These are phyloP conservation scores for Hevea brasiliensis DNA, from an alignment of 345 rosid genomes.

Conservation along the genomic window DNA sequence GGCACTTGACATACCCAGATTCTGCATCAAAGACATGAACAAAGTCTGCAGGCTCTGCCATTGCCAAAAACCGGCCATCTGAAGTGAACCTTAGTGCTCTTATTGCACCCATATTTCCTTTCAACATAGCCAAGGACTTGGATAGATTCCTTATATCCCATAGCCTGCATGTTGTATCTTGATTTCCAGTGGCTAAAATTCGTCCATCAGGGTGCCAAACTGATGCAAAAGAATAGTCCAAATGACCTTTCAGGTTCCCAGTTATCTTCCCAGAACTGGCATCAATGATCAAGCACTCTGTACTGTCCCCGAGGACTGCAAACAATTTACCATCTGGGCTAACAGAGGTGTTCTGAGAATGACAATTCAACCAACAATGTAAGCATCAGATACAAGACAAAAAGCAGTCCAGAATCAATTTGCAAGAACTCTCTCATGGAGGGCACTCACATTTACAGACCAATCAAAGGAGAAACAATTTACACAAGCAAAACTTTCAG, in stretches of 20 bases:
- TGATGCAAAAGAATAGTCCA: conserved; percentile 91
- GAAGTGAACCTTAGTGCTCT: conserved; percentile 74
- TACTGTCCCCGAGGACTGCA: conserved; percentile 81
- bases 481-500: conserved; percentile 55
- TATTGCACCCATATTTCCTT: conserved; percentile 94
- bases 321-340: conserved; percentile 83
- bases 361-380: background rate
- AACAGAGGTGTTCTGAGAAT: conserved; percentile 59
- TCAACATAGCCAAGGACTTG: conserved; percentile 58
- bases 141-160: conserved; percentile 89
- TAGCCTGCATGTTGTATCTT: conserved; percentile 90
- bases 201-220: conserved; percentile 95
- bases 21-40: conserved; percentile 71
- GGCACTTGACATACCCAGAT: conserved; percentile 59
- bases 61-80: conserved; percentile 81
- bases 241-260: conserved; percentile 65
- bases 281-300: conserved; percentile 73
- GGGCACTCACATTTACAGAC: conserved; percentile 83
- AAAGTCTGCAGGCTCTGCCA: conserved; percentile 95
- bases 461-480: conserved; percentile 59
- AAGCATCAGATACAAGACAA: background rate
- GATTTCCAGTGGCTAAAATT: conserved; percentile 85
- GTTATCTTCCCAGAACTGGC: conserved; percentile 71
- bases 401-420: background rate
- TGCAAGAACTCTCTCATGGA: background rate